Base-by-base conservation (phyloP, 768 basidiomycete genomes). In the Russula emetica region DNA sequence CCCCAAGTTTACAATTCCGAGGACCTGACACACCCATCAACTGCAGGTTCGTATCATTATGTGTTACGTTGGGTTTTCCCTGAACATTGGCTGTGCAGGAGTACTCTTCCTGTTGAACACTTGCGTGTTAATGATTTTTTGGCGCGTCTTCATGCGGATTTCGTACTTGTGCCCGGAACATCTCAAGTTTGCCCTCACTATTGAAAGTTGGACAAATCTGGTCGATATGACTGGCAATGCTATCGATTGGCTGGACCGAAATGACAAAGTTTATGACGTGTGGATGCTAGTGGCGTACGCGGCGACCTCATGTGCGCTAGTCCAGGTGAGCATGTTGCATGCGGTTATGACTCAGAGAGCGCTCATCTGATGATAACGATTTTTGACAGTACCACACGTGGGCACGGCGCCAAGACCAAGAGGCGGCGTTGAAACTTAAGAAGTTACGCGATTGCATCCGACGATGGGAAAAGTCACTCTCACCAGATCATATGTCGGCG, bases 141-240 rank as follows among this genome's bases (percentile, higher is more conserved):
- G 93, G 87, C 88, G 96, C 55, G 94, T 97, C 36, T 98, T 98
- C 78, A 95, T 98, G 92, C 85, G 96, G 57, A 93, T 98, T 75
- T 94, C 92, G 62, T 98, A 97, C 77, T 82, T 86, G 22, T 90
- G 92, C 71, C 94, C 96, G 10, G 84, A 84, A 13, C 94, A 97
- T 71, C 83, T 96, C 71, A 94, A 90, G 72, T 94, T 96, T 70
- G 82, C 83, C 44, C 76, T 95, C 67, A 90, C 87, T 2, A 81
- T 94, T 30, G 87, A 88, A 70, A 83, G 86, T 66, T 97, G 92
- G 93, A 82, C 81, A 22, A 77, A 80, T 57, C 80, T 97, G 55
- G 83, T 94, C 54, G 71, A 78, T 36, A 78, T 91, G 70, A 90
- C 91, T 0, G 83, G 85, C 57, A 88, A 94, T 55, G 82, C 86